Conservation (phyloP, 73 alveolate species). For the Paramecium sonneborni region DNA sequence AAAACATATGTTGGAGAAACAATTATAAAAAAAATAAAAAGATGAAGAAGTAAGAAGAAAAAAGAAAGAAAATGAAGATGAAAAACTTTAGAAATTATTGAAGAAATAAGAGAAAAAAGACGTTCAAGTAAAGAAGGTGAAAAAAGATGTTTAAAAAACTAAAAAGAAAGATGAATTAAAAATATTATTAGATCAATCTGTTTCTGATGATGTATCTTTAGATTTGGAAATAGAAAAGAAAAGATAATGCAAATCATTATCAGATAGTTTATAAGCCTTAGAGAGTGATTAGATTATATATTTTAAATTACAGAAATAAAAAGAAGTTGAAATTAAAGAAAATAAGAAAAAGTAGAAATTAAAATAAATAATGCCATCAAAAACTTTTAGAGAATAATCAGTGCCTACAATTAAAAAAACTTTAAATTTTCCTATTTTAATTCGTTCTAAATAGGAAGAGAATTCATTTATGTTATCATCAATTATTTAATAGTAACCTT, state of each 20-base stretch:
- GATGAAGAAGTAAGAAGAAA: conserved; percentile 53
- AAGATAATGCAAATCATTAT: conserved; percentile 7
- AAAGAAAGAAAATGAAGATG: conserved; percentile 44
- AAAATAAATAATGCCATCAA: neutral
- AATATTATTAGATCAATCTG: neutral
- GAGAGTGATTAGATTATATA: conserved; percentile 10
- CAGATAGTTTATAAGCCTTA: neutral
- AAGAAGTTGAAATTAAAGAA: conserved; percentile 4
- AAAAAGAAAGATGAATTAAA: conserved; percentile 7
- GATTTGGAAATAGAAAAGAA: neutral
- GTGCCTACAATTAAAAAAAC: neutral
- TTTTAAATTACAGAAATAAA: conserved; percentile 33
- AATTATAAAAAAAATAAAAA: neutral
- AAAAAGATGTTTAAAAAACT: neutral
- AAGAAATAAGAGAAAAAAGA: neutral
- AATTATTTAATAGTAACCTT: neutral
- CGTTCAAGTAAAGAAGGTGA: neutral
- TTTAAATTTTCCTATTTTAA: neutral
- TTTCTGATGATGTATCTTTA: neutral
- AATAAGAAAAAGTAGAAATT: neutral
- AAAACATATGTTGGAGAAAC: neutral
- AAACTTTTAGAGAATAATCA: conserved; percentile 22
- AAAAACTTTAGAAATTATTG: neutral
- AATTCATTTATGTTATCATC: neutral
- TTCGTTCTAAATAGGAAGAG: neutral